Conservation (phyloP, 352 stramenopile genomes). For the Globisporangium okanoganense region DNA sequence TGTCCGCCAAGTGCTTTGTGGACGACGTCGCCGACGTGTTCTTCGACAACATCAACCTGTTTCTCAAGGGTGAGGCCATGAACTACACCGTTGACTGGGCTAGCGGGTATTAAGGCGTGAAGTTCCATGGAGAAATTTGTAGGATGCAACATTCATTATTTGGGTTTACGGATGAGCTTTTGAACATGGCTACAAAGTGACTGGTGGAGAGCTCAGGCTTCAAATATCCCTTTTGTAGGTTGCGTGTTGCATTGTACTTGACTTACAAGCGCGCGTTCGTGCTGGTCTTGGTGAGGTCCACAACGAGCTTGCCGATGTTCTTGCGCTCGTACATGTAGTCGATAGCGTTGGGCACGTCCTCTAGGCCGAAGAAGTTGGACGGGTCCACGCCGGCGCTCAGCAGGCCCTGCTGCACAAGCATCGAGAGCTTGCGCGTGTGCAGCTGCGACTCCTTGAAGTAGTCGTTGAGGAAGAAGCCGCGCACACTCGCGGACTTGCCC, state of each 20-base stretch:
- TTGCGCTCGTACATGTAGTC: conserved; percentile 48
- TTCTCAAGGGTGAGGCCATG: conserved; percentile 32
- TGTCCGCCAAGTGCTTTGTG: conserved; percentile 68
- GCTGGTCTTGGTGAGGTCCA: conserved; percentile 44
- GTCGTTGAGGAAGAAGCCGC: conserved; percentile 42
- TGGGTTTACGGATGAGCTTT: background rate
- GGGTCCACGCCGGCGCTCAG: conserved; percentile 37
- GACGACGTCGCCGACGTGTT: conserved; percentile 83
- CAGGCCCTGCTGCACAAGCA: conserved; percentile 34
- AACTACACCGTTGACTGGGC: conserved; percentile 49
- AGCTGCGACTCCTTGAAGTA: conserved; percentile 23
- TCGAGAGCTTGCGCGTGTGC: conserved; percentile 42
- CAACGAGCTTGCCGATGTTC: conserved; percentile 80
- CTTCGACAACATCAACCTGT: conserved; percentile 45
- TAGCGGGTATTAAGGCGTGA: conserved; percentile 35
- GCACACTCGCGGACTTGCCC: conserved; percentile 36
- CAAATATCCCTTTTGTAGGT: background rate
- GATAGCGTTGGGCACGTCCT: conserved; percentile 52
- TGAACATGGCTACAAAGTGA: background rate
- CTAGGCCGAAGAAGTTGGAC: conserved; percentile 40
- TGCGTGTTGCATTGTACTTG: conserved; percentile 16
- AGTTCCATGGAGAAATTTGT: background rate
- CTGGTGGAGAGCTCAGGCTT: background rate
- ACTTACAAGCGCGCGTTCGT: conserved; percentile 42
- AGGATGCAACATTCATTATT: conserved; percentile 3